A percentile compares a stretch with the other conserved stretches of the same genome.
Conservation (phyloP, 148 eudicot genomes). For the Dianthus caryophyllus region DNA sequence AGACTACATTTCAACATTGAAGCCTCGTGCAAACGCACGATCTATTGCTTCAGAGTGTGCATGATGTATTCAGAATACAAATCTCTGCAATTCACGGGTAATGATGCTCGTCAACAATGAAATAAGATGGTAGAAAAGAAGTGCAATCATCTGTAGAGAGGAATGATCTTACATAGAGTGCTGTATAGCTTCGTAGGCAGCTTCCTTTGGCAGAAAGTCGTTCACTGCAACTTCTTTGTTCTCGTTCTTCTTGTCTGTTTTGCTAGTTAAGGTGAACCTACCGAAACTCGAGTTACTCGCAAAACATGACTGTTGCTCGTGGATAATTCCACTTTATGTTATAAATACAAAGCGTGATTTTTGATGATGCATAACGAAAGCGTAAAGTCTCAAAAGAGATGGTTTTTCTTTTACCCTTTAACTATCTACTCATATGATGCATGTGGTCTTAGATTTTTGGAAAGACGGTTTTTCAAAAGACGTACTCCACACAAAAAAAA, state of each 20-base stretch:
- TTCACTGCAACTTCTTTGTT: constrained; percentile 53
- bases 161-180: constrained; percentile 41
- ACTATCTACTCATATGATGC: no score
- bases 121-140: neutral
- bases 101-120: neutral
- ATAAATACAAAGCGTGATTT: no score
- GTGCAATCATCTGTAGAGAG: neutral
- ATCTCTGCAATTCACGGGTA: constrained; percentile 30
- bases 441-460: no score
- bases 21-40: neutral
- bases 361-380: no score
- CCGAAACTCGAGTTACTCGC: neutral
- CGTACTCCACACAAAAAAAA: neutral
- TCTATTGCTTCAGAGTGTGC: constrained; percentile 41
- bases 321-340: no score
- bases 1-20: neutral
- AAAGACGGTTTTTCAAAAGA: no score
- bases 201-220: constrained; percentile 37
- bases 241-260: constrained; percentile 59
- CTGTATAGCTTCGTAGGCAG: constrained; percentile 42
- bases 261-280: constrained; percentile 7
- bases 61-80: constrained; percentile 47
- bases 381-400: no score
- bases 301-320: no score
- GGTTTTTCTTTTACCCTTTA: no score